Conservation (phyloP, 2,329 filamentous ascomycete species). For the Fusarium hainanense region DNA sequence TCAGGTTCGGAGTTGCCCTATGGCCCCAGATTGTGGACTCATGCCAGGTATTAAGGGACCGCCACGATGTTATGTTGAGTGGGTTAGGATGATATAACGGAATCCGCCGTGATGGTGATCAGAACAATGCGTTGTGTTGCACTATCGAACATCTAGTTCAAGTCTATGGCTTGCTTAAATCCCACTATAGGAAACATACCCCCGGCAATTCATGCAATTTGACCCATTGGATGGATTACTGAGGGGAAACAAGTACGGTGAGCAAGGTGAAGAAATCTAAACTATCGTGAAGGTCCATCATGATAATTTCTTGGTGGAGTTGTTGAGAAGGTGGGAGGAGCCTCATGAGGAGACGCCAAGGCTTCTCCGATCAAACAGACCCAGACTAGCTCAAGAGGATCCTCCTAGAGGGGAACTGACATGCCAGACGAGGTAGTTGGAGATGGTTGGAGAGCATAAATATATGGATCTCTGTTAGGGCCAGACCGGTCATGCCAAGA, state of each 20-base stretch:
- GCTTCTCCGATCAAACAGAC: slow-evolving; percentile 21
- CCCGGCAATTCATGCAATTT: slow-evolving; percentile 16
- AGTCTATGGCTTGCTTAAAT: slow-evolving; percentile 12
- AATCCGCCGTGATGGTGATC: slow-evolving; percentile 14
- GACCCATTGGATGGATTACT: neutral
- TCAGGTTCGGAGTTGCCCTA: neutral
- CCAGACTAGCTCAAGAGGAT: slow-evolving; percentile 1
- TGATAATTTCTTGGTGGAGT: slow-evolving; percentile 38
- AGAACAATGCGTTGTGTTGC: slow-evolving; percentile 43
- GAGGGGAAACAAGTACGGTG: slow-evolving; percentile 1
- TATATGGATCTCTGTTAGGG: neutral
- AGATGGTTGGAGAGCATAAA: slow-evolving; percentile 22
- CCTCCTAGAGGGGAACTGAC: neutral
- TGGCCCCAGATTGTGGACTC: slow-evolving; percentile 13
- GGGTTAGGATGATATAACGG: neutral
- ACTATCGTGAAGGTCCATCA: slow-evolving; percentile 39
- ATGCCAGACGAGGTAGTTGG: slow-evolving; percentile 3
- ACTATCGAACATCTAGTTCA: slow-evolving; percentile 4
- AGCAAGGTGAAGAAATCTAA: slow-evolving; percentile 22
- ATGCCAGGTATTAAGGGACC: neutral
- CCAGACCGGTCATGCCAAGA: neutral
- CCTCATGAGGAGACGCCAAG: slow-evolving; percentile 25
- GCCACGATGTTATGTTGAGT: neutral
- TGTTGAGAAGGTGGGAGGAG: slow-evolving; percentile 34
- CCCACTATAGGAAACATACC: slow-evolving; percentile 25